Base-by-base conservation (phyloP, 805 yeast species). In the Ogataea trehalophila region DNA sequence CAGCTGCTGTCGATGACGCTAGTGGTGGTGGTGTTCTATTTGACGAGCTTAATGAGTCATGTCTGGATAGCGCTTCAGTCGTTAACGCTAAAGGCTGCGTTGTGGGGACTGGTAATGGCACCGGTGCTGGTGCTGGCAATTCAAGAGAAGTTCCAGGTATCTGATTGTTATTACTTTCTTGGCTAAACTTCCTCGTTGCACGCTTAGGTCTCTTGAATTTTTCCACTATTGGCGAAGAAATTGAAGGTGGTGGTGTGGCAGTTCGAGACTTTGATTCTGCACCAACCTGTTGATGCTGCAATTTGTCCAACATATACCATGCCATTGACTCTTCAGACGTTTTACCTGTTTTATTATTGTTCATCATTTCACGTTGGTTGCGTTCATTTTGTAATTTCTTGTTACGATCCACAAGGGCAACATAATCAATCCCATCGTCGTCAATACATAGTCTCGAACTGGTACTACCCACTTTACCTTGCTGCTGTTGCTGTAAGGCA, bases 241-340 rank as follows among this genome's bases (percentile, higher is more conserved):
- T 34, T 5, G 15, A 13, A 6, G 41, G 23, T 13, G 41, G 15
- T 13, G 39, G 35, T 26, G 33, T 16, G 3, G 34, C 13, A 18
- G 18, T 41, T 22, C 16, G n/a, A 13, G 18, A 39, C 6, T 16
- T 26, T 14, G 14, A 23, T 26, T 39, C 8, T 26, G 15, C 14
- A 15, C 37, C 14, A 17, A 33, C 37, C 31, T 33, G n/a, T 17
- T 13, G 16, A 34, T 35, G 29, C 26, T 50, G 49, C 17, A 63
- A 54, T 18, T 48, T 52, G 20, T 63, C 69, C 37, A 62, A 48
- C 23, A 60, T 51, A 35, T 47, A 56, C 68, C 69, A 64, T 4
- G 68, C 66, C 17, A 57, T 59, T 8, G 18, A 35, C 37, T 61
- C 68, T 37, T 46, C 59, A 26, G 17, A 7, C 17, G 50, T 31